Base-by-base conservation (phyloP, 805 yeast species). In the Starmera dryadoides region DNA sequence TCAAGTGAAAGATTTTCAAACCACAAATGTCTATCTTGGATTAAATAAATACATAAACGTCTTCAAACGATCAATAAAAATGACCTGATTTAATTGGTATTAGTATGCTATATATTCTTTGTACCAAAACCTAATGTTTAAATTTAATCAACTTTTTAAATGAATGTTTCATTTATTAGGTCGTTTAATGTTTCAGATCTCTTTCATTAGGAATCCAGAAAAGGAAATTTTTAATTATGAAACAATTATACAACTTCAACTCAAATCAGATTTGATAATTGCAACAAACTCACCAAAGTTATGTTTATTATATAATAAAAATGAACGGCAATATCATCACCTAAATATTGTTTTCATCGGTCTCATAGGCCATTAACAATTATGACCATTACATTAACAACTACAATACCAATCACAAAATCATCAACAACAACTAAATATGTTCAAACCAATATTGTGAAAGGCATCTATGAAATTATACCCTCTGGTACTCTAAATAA, bases 311-410 rank as follows among this genome's bases (percentile, higher is more conserved):
- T 15, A 30, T 16, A n/a, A 30, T 15, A 11, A 6, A n/a, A n/a
- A n/a, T n/a, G n/a, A n/a, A n/a, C n/a, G n/a, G n/a, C n/a, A n/a
- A n/a, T n/a, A n/a, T n/a, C n/a, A n/a, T n/a, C n/a, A n/a, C n/a
- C n/a, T n/a, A n/a, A n/a, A n/a, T n/a, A n/a, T n/a, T n/a, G 31
- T 29, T 16, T 29, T 29, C 6, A 12, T 29, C 17, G 4, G n/a
- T n/a, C 16, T 70, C 41, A 40, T 52, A 52, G 43, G 47, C 61
- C 4, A 29, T 12, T 15, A 16, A 30, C 17, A 15, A 4, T 6
- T 15, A 30, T 30, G 32, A 30, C 32, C 6, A 17, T 18, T 3
- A 29, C 31, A 29, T 12, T 30, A 16, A 16, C 32, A 30, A 30
- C 32, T 15, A 18, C 19, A 18, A 16, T 30, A 4, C n/a, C 19